phyloP scores from a whole-genome alignment of 257 asterid genomes.

The Solanum stenotomum region DNA sequence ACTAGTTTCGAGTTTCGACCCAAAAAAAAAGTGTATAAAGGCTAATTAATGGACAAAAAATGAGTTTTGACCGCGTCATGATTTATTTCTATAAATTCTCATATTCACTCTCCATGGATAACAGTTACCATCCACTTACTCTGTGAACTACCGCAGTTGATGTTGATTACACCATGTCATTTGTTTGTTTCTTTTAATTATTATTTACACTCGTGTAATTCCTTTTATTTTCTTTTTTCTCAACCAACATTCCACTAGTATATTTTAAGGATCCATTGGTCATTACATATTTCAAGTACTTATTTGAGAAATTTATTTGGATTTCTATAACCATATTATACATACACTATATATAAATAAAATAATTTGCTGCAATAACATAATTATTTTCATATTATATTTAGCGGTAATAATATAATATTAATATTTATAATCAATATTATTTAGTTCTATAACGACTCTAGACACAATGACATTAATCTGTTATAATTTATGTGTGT shows the following conservation, averaged over 20 bases:
- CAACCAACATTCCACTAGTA: background rate
- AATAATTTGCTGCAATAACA: too few relatives aligned
- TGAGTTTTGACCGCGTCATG: background rate
- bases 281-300: background rate
- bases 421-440: fast-evolving
- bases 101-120: background rate
- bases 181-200: background rate
- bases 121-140: background rate
- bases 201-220: too few relatives aligned
- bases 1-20: background rate
- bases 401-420: too few relatives aligned
- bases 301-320: too few relatives aligned
- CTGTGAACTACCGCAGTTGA: background rate
- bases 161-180: background rate
- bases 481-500: too few relatives aligned
- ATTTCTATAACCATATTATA: too few relatives aligned
- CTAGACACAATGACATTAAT: too few relatives aligned
- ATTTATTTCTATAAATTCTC: background rate
- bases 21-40: background rate
- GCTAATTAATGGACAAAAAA: background rate
- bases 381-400: too few relatives aligned
- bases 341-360: too few relatives aligned
- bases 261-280: background rate
- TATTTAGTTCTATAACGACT: too few relatives aligned
- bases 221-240: too few relatives aligned